Evolutionary conservation across 2,329 filamentous ascomycete species (phyloP), one percentile per base, ranked within the genome.

Genomic region (Colletotrichum sojae): DNA sequence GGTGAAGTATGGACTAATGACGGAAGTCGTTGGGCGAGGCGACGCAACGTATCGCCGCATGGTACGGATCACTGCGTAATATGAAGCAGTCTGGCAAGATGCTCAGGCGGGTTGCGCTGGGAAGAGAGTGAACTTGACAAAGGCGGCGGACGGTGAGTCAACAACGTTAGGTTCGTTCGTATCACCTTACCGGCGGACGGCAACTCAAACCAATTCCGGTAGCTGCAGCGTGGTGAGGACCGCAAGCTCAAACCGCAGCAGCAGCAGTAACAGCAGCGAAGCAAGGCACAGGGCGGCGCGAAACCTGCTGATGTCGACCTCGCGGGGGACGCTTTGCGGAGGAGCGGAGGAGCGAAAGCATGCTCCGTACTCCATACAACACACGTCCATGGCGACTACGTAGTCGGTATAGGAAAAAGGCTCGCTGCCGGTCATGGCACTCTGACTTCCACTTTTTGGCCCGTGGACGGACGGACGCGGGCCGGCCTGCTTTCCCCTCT

Each of bases 101-200:
- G 43, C 45, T 55, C 39, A 66, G 31, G 45, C 56, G 48, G 49
- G 56, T 16, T 16, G 51, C 55, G 40, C 49, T 48, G 48, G 22
- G 40, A 57, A 58, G 31, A 16, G n/a, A 27, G 3, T 16, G 40
- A 12, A 31, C 39, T 20, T 59, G 66, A 55, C 62, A 52, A 58
- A 54, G 65, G 16, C 55, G 45, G 64, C 36, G 62, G 53, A 31
- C 60, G 55, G 62, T 62, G 66, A 66, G 62, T 69, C 66, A 69
- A 64, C 27, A 48, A 25, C 31, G 20, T 54, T 62, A 12, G 59
- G 59, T 54, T 54, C 36, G 25, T n/a, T 12, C 46, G 31, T 36
- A 40, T 65, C 27, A 40, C 51, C 25, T 51, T 20, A 15, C 48
- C 61, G 16, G 52, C 60, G 43, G 62, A 43, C 51, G 52, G 65